Evolutionary conservation across 176 grass and related monocot species (phyloP).

Genomic region (Carex littledalei): DNA sequence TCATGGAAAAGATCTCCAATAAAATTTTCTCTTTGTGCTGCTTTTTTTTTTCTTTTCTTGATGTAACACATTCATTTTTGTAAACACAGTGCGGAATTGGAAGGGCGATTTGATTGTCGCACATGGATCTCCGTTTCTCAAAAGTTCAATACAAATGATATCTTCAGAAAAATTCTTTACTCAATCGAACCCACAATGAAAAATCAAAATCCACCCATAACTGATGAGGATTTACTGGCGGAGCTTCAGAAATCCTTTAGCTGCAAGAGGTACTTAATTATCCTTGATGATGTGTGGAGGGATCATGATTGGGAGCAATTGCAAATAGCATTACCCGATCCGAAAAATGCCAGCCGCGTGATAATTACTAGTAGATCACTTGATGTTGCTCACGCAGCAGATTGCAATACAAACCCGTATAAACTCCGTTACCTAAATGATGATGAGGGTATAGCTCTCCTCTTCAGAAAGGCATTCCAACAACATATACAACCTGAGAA

Average conservation of each 20-base stretch:
- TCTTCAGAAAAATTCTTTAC: neutral
- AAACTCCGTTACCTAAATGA: neutral
- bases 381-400: neutral
- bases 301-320: neutral
- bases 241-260: neutral
- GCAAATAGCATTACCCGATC: neutral
- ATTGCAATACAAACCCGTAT: neutral
- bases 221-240: neutral
- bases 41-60: no score
- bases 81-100: neutral
- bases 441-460: neutral
- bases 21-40: no score
- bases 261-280: neutral
- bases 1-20: no score
- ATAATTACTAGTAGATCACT: neutral
- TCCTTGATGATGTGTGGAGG: conserved; percentile 12
- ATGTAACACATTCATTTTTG: no score
- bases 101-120: neutral
- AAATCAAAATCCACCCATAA: neutral
- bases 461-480: neutral
- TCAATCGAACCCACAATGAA: neutral
- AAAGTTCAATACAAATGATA: neutral
- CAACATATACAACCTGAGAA: neutral
- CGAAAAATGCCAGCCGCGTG: neutral
- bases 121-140: neutral